Evolutionary conservation across 176 grass and related monocot species (phyloP).

Genomic region (Phoenix dactylifera): DNA sequence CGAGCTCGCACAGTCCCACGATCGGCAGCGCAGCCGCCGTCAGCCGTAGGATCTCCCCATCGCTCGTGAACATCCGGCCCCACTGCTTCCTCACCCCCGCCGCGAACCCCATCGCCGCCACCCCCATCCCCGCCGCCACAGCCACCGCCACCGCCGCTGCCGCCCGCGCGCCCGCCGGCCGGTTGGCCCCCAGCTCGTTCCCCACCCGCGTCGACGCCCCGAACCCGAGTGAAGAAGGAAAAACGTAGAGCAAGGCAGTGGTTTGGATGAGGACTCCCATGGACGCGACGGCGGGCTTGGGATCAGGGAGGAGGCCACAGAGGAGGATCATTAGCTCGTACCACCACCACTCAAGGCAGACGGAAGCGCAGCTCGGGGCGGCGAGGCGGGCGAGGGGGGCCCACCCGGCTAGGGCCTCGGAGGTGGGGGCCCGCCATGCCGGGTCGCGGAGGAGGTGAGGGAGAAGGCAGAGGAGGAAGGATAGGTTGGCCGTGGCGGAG

Average conservation of each 20-base stretch:
- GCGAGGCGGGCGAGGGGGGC: neutral
- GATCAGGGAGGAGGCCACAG: conserved; percentile 1
- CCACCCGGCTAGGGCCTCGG: no score
- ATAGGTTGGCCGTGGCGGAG: no score
- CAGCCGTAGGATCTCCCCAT: neutral
- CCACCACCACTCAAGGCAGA: conserved; percentile 11
- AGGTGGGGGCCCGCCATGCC: no score
- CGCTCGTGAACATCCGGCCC: conserved; percentile 5
- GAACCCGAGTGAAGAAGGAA: neutral
- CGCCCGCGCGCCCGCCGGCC: neutral
- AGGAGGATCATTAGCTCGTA: conserved; percentile 1
- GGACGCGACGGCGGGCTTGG: conserved; percentile 2
- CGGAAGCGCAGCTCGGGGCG: conserved; percentile 1
- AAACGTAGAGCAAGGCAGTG: neutral
- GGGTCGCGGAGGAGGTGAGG: no score
- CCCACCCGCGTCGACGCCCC: conserved; percentile 2
- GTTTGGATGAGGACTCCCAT: conserved; percentile 6
- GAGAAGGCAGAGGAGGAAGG: no score
- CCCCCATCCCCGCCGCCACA: neutral
- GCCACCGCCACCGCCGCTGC: neutral
- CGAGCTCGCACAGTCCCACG: conserved; percentile 6
- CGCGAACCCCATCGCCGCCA: neutral
- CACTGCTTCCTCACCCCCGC: neutral
- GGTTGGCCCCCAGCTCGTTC: conserved; percentile 7
- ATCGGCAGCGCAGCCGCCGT: conserved; percentile 1